A percentile compares a stretch with the other conserved stretches of the same genome.
Evolutionary conservation across 306 rosid genomes (phyloP).

Genomic region (Rosa chinensis): DNA sequence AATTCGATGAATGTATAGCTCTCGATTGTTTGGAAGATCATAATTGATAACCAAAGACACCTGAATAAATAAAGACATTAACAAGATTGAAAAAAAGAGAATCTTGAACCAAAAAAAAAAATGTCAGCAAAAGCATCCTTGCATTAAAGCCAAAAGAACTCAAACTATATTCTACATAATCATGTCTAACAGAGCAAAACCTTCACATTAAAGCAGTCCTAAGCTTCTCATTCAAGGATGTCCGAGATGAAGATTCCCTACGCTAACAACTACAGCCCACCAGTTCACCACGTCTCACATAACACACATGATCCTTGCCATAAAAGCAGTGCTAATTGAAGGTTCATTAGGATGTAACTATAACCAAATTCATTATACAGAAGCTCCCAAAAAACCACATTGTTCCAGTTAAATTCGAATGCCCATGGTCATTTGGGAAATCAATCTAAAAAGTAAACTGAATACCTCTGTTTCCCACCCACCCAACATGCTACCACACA

Average conservation of each 20-base stretch:
- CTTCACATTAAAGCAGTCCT: not conserved
- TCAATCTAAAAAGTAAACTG: not conserved
- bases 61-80: conserved; percentile 35
- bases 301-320: not conserved
- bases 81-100: not conserved
- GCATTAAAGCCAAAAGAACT: not conserved
- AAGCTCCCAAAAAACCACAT: not conserved
- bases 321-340: not conserved
- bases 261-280: not conserved
- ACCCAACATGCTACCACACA: not conserved
- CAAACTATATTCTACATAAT: not conserved
- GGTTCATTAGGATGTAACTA: not conserved
- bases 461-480: not conserved
- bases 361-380: not conserved
- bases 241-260: not conserved
- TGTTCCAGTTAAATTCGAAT: not conserved
- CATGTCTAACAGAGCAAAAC: not conserved
- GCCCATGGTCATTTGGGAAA: not conserved
- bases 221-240: not conserved
- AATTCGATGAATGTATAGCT: conserved; percentile 93
- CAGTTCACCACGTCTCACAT: not conserved
- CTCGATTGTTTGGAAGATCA: conserved; percentile 98
- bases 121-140: not conserved
- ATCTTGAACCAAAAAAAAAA: not conserved
- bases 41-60: conserved; percentile 92